Evolutionary conservation across 345 rosid species (phyloP).

Genomic region (Moricandia arvensis): DNA sequence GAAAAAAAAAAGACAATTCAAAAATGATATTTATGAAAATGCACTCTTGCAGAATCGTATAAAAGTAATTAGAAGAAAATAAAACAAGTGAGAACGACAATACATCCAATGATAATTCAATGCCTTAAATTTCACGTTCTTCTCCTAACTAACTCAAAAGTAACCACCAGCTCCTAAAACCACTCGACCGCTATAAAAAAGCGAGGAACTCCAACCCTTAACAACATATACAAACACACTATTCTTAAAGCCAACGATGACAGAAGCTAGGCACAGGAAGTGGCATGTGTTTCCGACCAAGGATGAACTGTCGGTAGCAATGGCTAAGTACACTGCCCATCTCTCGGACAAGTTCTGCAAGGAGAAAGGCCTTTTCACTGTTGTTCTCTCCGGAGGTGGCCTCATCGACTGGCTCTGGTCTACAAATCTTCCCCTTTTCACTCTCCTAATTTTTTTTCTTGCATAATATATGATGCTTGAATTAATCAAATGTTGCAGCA

Average conservation of each 20-base stretch:
- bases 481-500: constrained; percentile 39
- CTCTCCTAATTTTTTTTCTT: neutral
- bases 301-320: constrained; percentile 44
- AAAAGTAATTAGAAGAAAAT: neutral
- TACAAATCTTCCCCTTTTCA: neutral
- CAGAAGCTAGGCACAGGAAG: constrained; percentile 4
- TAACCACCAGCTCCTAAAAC: neutral
- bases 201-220: neutral
- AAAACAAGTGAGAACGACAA: neutral
- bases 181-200: neutral
- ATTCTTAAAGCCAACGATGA: constrained; percentile 7
- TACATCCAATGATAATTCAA: neutral
- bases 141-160: neutral
- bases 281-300: constrained; percentile 17
- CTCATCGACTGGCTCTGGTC: constrained; percentile 67
- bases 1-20: neutral
- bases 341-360: constrained; percentile 57
- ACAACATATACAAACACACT: neutral
- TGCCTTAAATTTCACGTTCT: neutral
- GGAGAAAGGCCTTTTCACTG: constrained; percentile 63
- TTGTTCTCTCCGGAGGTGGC: constrained; percentile 76
- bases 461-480: neutral
- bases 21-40: neutral
- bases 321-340: constrained; percentile 67
- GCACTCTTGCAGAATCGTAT: neutral